Evolutionary conservation across 1,139 yeast genomes (phyloP).

Genomic region (Eremothecium sinecaudum): DNA sequence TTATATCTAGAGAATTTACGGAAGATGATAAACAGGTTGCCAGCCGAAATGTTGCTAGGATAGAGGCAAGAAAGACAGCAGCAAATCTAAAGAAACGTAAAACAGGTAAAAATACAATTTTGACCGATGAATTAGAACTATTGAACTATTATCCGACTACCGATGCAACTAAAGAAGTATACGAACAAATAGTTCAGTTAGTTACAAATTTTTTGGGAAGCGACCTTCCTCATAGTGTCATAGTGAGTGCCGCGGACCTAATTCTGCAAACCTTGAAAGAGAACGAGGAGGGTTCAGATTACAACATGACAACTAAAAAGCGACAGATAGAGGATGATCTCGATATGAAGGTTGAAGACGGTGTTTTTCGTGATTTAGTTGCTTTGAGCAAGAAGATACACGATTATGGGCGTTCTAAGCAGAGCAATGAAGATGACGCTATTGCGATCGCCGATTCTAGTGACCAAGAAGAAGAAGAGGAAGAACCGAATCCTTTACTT

Average conservation of each 20-base stretch:
- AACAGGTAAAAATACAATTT: slow-evolving; percentile 4
- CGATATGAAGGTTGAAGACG: slow-evolving; percentile 37
- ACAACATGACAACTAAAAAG: slow-evolving; percentile 29
- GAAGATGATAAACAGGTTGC: slow-evolving; percentile 2
- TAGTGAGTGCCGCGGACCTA: slow-evolving; percentile 54
- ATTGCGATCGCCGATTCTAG: slow-evolving; percentile 26
- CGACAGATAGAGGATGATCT: slow-evolving; percentile 40
- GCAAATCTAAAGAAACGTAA: slow-evolving; percentile 4
- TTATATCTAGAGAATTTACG: slow-evolving; percentile 11
- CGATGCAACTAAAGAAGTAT: slow-evolving; percentile 36
- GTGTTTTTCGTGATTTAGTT: slow-evolving; percentile 45
- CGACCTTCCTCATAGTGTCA: slow-evolving; percentile 50
- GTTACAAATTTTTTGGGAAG: slow-evolving; percentile 39
- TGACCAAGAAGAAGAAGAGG: slow-evolving; percentile 32
- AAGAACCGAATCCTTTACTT: slow-evolving; percentile 13
- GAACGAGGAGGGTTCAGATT: slow-evolving; percentile 31
- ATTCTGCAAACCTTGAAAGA: slow-evolving; percentile 48
- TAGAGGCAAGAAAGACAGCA: slow-evolving; percentile 15
- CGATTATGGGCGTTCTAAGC: slow-evolving; percentile 34
- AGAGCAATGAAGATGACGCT: slow-evolving; percentile 18
- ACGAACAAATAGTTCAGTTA: slow-evolving; percentile 43
- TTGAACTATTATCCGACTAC: slow-evolving; percentile 46
- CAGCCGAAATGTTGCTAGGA: slow-evolving; percentile 19
- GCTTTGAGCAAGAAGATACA: slow-evolving; percentile 46
- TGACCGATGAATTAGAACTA: slow-evolving; percentile 31